phyloP scores from a whole-genome alignment of 371 early-diverging fungal genomes.

The Mucor indicus region DNA sequence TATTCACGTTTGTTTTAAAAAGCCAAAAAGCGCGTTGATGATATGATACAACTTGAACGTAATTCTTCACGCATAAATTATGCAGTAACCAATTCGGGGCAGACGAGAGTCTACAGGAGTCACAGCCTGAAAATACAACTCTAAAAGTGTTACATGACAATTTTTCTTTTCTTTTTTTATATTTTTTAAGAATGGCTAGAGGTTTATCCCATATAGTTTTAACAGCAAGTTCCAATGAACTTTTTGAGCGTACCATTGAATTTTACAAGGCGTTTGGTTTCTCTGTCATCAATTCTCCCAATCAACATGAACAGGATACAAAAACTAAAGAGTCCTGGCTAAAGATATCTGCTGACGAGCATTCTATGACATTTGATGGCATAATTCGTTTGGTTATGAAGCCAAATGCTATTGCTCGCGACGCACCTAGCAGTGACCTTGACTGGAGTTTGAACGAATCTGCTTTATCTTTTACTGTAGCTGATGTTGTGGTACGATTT shows the following conservation, averaged over 20 bases:
- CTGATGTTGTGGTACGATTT: constrained; percentile 21
- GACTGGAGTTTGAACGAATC: constrained; percentile 21
- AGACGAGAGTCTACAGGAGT: too few relatives aligned
- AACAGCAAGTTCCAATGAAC: constrained; percentile 13
- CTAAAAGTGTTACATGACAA: too few relatives aligned
- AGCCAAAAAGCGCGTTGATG: too few relatives aligned
- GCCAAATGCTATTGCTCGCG: background rate
- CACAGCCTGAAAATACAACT: too few relatives aligned
- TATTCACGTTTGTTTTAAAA: too few relatives aligned
- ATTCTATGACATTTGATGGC: constrained; percentile 19
- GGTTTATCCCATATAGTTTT: constrained; percentile 28
- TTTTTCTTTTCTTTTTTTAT: too few relatives aligned
- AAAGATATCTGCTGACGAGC: constrained; percentile 17
- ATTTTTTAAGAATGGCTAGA: constrained; percentile 21
- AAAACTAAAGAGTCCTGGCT: constrained; percentile 14
- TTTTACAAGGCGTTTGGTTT: constrained; percentile 30
- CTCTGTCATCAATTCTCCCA: constrained; percentile 6
- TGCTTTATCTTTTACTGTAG: constrained; percentile 12
- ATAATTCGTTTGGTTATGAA: constrained; percentile 17
- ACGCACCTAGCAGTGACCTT: constrained; percentile 5
- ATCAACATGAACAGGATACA: constrained; percentile 1
- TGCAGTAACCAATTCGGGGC: too few relatives aligned
- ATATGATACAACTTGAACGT: too few relatives aligned
- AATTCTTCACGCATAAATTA: too few relatives aligned
- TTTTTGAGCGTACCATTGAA: constrained; percentile 9